Conservation (phyloP, 1,139 yeast genomes). For the Hansenula sp. region DNA sequence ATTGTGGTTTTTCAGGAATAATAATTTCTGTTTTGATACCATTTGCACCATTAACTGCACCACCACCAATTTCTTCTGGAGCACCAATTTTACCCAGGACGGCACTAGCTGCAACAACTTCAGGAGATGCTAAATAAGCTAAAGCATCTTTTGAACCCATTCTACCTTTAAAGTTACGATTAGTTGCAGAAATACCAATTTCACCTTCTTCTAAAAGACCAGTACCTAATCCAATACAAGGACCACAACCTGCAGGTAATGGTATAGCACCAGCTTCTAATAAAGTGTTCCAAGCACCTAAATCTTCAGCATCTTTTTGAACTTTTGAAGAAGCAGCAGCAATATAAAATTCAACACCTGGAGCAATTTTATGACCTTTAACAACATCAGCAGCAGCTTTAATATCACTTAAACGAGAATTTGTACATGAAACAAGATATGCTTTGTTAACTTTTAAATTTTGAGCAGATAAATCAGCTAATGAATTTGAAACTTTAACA, state of each 20-base stretch:
- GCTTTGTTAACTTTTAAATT: conserved; percentile 86
- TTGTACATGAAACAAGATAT: conserved; percentile 95
- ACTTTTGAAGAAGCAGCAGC: conserved; percentile 97
- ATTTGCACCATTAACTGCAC: conserved; percentile 22
- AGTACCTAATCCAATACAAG: conserved; percentile 95
- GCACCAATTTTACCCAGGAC: conserved; percentile 89
- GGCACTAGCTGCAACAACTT: conserved; percentile 97
- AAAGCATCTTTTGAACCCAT: conserved; percentile 98
- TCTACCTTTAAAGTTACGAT: conserved; percentile 97
- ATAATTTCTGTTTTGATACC: conserved; percentile 37
- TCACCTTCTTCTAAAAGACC: conserved; percentile 94
- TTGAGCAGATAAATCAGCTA: conserved; percentile 67
- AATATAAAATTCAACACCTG: conserved; percentile 88
- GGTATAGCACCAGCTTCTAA: conserved; percentile 92
- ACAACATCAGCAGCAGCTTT: conserved; percentile 91
- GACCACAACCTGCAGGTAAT: conserved; percentile 98
- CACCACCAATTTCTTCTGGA: conserved; percentile 78
- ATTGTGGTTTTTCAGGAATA: conserved; percentile 34
- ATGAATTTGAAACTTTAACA: conserved; percentile 81
- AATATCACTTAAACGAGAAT: conserved; percentile 87
- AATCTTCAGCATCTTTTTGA: conserved; percentile 84
- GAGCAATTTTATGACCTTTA: conserved; percentile 75
- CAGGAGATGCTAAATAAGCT: conserved; percentile 96
- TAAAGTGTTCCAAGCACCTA: conserved; percentile 89
- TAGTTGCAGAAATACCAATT: conserved; percentile 97